Base-by-base conservation (phyloP, 78 protist genomes). In the Trichosphaerium sp. region DNA sequence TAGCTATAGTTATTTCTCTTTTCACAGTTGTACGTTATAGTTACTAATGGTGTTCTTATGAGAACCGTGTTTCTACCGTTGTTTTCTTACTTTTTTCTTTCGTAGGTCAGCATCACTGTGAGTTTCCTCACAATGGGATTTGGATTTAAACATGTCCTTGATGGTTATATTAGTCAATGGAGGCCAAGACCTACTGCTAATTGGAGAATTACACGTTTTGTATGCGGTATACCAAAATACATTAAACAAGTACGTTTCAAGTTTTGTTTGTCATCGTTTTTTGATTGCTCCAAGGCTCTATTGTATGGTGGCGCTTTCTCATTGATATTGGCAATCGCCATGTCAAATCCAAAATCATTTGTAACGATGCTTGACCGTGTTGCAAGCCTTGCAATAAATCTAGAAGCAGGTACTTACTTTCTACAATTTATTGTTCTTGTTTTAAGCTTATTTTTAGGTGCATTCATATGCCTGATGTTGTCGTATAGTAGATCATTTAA, bases 81-180 rank as follows among this genome's bases (percentile, higher is more conserved):
- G n/a, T n/a, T n/a, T n/a, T n/a, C n/a, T n/a, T n/a, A n/a, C n/a
- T n/a, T n/a, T n/a, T n/a, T n/a, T n/a, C n/a, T n/a, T n/a, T n/a
- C n/a, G n/a, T n/a, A n/a, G n/a, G n/a, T n/a, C 1, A 67, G 75
- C 3, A 74, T 74, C 31, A 63, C 80, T 0, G 67, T 74, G 23
- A 74, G 80, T 39, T 74, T 49, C 29, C 65, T 74, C 38, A 63
- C 80, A 40, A 62, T 74, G 5, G 80, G 71, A 18, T 38, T 38
- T 52, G 80, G 80, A 11, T 74, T 58, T 12, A 74, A 74, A 74
- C 80, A 74, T 42, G 59, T 56, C 18, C 29, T 69, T 4, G 77
- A 71, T 58, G 77, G 77, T 0, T 71, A n/a, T n/a, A n/a, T n/a
- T n/a, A n/a, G n/a, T n/a, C n/a, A n/a, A n/a, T n/a, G n/a, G n/a